Percentiles rank a stretch among this genome's conserved stretches.
phyloP scores from a whole-genome alignment of 1,284 basidiomycete species.

The Fomitopsis pinicola region DNA sequence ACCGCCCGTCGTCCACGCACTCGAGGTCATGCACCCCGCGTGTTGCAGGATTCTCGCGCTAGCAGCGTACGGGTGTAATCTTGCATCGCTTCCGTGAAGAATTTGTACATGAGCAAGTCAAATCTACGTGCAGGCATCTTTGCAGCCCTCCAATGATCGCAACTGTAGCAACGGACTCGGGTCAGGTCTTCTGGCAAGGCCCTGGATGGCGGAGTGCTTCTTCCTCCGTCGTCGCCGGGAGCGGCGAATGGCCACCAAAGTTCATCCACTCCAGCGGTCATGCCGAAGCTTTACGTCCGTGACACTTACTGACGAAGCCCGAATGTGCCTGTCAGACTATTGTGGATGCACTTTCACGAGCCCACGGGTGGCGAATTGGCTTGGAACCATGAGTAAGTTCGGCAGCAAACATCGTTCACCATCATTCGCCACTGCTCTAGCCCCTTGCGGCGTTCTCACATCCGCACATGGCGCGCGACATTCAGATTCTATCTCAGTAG shows the following conservation, averaged over 20 bases:
- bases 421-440: conserved; percentile 1
- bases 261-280: background rate
- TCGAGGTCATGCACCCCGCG: background rate
- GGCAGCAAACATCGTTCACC: background rate
- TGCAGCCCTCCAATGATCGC: background rate
- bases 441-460: conserved; percentile 1
- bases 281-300: background rate
- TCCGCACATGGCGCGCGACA: background rate
- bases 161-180: background rate
- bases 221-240: background rate
- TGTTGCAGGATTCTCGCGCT: background rate
- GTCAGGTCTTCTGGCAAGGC: background rate
- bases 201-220: background rate
- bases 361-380: conserved; percentile 1
- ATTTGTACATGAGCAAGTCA: background rate
- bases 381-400: background rate
- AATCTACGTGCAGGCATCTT: background rate
- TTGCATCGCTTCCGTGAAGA: background rate
- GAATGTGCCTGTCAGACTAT: background rate
- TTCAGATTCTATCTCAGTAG: background rate
- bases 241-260: background rate
- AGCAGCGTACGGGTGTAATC: background rate
- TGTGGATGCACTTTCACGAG: background rate
- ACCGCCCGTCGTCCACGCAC: background rate
- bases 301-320: background rate